Base-by-base conservation (phyloP, 495 filamentous ascomycete species). In the Parathielavia hyrcaniae region DNA sequence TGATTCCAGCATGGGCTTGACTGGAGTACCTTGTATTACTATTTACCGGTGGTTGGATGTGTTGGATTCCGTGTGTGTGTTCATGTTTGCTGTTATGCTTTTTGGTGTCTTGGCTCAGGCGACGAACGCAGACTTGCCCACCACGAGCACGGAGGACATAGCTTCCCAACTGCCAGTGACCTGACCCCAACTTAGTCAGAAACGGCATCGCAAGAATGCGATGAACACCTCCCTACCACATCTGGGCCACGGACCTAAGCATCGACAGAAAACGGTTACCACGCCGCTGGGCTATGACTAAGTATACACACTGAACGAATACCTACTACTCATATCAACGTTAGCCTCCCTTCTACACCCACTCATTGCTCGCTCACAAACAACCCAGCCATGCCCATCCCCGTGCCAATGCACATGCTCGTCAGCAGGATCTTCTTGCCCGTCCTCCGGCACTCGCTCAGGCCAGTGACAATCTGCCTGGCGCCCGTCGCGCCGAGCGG, bases 321-420 rank as follows among this genome's bases (percentile, higher is more conserved):
- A n/a, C n/a, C n/a, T 35, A 39, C 26, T 52, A 30, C 26, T 9
- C 12, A 16, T 10, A 5, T 20, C 32, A 8, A 40, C 49, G 26
- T 52, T 10, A n/a, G n/a, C 20, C 34, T 14, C 20, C 20, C 34
- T 26, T 23, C n/a, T 19, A 19, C 34, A 6, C 55, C 16, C 34
- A 22, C 36, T 58, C 66, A 67, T 72, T 86, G 81, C 79, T 90
- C 88, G 63, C 91, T 91, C 20, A 91, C 86, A 74, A 90, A 88
- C 71, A 92, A 69, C 6, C 85, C 89, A 38, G 89, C 89, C 89
- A 91, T 95, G 35, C 88, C 89, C 79, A 74, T 79, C 40, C 84
- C 89, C 34, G 86, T 89, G 23, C 88, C 86, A 68, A 95, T 90
- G 68, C 88, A 92, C 88, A 92, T 95, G 66, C 85, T 89, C 30